Evolutionary conservation across 2,329 filamentous ascomycete species (phyloP), one percentile per base, ranked within the genome.

Genomic region (Aspergillus flavus): DNA sequence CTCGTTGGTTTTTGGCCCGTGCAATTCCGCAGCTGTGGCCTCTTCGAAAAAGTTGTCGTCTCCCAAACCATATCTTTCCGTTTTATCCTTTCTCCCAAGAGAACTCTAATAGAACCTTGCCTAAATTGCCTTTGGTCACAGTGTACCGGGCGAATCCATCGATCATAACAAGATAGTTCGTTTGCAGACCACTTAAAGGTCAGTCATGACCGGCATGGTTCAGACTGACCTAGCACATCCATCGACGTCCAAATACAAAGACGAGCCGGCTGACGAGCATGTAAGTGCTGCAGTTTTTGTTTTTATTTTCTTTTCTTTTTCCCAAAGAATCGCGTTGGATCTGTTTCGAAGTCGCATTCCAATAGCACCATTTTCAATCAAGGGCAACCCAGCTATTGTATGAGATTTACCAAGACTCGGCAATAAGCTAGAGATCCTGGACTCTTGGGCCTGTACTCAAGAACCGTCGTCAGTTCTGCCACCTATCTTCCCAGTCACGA

Each of bases 211-310:
- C 69, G 76, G 76, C 70, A 79, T 80, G 77, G 76, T 79, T 74
- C 78, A 79, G 69, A 74, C 76, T 72, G 78, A 78, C 71, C 73
- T 79, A 64, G 75, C 71, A 70, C 75, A 75, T 72, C 69, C 73
- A 64, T 64, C 75, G 55, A 65, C 70, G 62, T 68, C 77, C 65
- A 79, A 76, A 66, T 83, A 82, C 77, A 83, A 83, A 76, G 80
- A 83, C 74, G 81, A 83, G 65, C 75, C 80, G 55, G 67, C 73
- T 62, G 79, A 79, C 63, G 79, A 83, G 76, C 75, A 80, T 68
- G 82, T 84, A 76, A 82, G 81, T 81, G 36, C n/a, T n/a, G 52
- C 69, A 60, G 36, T 57, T 64, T 69, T 61, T 62, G 23, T 65
- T 64, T 62, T 61, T 67, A 58, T 60, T 28, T 65, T 21, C 64